Evolutionary conservation across 805 yeast species (phyloP).

Genomic region (Candida multigemmis): DNA sequence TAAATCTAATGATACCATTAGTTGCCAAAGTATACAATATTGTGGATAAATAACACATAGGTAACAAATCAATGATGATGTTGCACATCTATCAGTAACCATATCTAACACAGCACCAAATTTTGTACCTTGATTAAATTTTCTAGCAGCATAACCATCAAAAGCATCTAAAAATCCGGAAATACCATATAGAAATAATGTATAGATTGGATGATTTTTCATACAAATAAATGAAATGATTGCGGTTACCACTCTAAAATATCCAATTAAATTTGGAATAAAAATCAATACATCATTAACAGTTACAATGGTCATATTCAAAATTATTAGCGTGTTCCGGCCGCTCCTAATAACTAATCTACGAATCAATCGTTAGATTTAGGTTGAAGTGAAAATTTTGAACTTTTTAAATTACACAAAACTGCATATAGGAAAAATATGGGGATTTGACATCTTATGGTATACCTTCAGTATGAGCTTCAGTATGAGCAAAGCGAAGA

Average conservation of each 20-base stretch:
- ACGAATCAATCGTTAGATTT: too few relatives aligned
- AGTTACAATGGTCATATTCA: too few relatives aligned
- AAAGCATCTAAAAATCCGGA: slow-evolving; percentile 92
- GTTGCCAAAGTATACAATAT: slow-evolving; percentile 66
- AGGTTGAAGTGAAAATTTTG: too few relatives aligned
- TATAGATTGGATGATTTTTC: slow-evolving; percentile 75
- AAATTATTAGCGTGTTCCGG: too few relatives aligned
- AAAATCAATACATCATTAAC: slow-evolving; percentile 57
- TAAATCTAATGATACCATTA: slow-evolving; percentile 73
- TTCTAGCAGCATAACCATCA: slow-evolving; percentile 93
- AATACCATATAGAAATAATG: slow-evolving; percentile 69
- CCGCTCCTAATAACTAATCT: too few relatives aligned
- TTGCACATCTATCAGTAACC: slow-evolving; percentile 98
- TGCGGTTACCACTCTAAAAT: slow-evolving; percentile 74
- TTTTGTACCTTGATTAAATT: slow-evolving; percentile 77
- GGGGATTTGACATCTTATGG: too few relatives aligned
- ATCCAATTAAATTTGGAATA: slow-evolving; percentile 91
- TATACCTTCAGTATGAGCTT: too few relatives aligned
- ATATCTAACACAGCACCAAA: slow-evolving; percentile 97
- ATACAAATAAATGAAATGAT: slow-evolving; percentile 71
- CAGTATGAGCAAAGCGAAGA: too few relatives aligned
- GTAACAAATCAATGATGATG: slow-evolving; percentile 85
- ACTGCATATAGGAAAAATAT: too few relatives aligned
- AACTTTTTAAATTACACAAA: too few relatives aligned
- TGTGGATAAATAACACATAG: slow-evolving; percentile 72